phyloP scores from a whole-genome alignment of 495 filamentous ascomycete species.

The Aspergillus affinis region DNA sequence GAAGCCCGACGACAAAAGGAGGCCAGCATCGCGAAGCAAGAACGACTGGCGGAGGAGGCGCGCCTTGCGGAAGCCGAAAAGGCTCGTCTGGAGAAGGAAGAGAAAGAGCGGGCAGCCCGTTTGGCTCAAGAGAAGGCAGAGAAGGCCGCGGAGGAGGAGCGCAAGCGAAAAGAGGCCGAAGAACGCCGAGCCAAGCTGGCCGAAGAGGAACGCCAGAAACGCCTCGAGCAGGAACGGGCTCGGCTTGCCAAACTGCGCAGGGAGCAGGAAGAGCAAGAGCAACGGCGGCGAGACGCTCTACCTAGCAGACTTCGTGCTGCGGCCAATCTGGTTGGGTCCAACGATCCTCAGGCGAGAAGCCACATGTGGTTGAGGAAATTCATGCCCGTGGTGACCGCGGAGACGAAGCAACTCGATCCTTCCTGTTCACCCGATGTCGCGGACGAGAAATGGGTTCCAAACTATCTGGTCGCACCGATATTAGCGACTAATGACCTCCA shows the following conservation, averaged over 20 bases:
- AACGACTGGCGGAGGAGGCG: constrained; percentile 33
- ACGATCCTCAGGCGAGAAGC: constrained; percentile 43
- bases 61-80: constrained; percentile 49
- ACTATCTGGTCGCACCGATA: constrained; percentile 71
- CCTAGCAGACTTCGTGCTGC: constrained; percentile 49
- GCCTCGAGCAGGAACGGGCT: constrained; percentile 57
- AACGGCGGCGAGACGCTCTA: constrained; percentile 57
- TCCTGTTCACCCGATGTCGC: constrained; percentile 39
- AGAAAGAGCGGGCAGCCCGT: constrained; percentile 43
- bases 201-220: constrained; percentile 55
- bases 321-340: constrained; percentile 49
- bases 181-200: constrained; percentile 51
- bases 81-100: constrained; percentile 40
- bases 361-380: constrained; percentile 49
- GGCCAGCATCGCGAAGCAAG: constrained; percentile 16
- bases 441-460: constrained; percentile 72
- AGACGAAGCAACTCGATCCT: constrained; percentile 48
- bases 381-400: constrained; percentile 52
- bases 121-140: constrained; percentile 49
- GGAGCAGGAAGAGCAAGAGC: constrained; percentile 55
- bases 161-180: constrained; percentile 52
- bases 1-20: constrained; percentile 41
- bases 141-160: constrained; percentile 53
- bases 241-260: constrained; percentile 47
- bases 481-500: constrained; percentile 75